phyloP scores from a whole-genome alignment of 805 yeast genomes.

The Tetrapisispora fleetii region DNA sequence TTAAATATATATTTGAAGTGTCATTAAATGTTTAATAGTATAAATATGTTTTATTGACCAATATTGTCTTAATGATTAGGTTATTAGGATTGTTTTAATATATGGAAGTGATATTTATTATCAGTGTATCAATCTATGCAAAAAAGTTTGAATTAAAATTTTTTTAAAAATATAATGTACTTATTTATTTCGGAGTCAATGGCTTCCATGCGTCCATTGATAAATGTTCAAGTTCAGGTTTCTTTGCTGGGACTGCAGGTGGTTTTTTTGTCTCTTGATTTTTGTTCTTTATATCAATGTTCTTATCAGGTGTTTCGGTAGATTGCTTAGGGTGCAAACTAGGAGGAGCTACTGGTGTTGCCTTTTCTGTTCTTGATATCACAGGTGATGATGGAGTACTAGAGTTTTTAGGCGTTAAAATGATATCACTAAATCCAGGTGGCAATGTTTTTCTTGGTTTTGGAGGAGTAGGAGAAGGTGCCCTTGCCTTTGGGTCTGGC shows the following conservation, averaged over 20 bases:
- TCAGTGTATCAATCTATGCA: neutral
- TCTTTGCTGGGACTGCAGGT: conserved; percentile 24
- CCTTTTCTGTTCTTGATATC: neutral
- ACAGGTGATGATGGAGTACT: neutral
- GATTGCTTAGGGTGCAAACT: neutral
- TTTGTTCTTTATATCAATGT: neutral
- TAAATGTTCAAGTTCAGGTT: conserved; percentile 17
- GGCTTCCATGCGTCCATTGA: conserved; percentile 44
- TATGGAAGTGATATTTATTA: too few species aligned
- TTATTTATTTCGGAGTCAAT: conserved; percentile 35
- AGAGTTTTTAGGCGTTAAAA: conserved; percentile 27
- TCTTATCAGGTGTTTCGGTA: neutral
- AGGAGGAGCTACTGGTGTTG: neutral
- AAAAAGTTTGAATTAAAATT: neutral
- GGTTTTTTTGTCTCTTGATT: conserved; percentile 10
- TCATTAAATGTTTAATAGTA: too few species aligned
- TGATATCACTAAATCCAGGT: conserved; percentile 30
- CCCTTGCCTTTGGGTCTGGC: neutral
- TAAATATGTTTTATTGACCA: too few species aligned
- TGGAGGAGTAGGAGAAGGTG: conserved; percentile 25
- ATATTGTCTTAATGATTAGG: too few species aligned
- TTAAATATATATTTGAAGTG: too few species aligned
- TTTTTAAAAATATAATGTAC: neutral
- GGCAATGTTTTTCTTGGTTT: conserved; percentile 28
- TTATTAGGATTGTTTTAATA: too few species aligned